phyloP scores from a whole-genome alignment of 208 protist species.

The Trypanosoma lewisi region DNA sequence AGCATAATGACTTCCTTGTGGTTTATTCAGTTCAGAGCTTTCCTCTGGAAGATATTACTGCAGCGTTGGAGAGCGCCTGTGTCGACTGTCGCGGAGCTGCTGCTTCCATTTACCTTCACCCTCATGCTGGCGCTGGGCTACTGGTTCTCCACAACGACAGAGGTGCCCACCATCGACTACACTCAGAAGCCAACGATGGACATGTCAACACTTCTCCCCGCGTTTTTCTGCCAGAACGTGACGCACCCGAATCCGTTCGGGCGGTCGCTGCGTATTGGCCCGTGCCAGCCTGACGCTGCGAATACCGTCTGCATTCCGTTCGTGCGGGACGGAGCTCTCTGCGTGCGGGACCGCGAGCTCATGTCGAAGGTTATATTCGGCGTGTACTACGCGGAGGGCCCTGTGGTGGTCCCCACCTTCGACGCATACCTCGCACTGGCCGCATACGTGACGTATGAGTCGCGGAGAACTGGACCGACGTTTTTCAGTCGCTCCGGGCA shows the following conservation, averaged over 20 bases:
- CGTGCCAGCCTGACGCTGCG: constrained; percentile 33
- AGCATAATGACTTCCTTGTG: constrained; percentile 23
- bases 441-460: constrained; percentile 41
- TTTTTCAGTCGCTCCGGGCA: constrained; percentile 52
- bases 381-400: constrained; percentile 40
- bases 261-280: background rate
- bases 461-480: constrained; percentile 27
- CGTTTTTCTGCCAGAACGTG: constrained; percentile 31
- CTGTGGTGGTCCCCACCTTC: constrained; percentile 37
- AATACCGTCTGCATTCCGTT: constrained; percentile 33
- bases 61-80: constrained; percentile 52
- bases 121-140: constrained; percentile 54
- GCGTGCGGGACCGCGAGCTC: constrained; percentile 3
- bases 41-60: constrained; percentile 66
- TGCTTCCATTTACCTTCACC: constrained; percentile 67
- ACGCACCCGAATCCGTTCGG: constrained; percentile 9
- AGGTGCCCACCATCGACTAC: constrained; percentile 31
- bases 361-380: constrained; percentile 30
- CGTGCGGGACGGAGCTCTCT: constrained; percentile 22
- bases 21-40: constrained; percentile 59
- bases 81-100: constrained; percentile 52
- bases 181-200: constrained; percentile 9
- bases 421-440: constrained; percentile 57
- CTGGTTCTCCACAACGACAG: constrained; percentile 36
- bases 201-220: constrained; percentile 17